These are phyloP conservation scores for Saitozyma sp. DNA, from an alignment of 768 basidiomycete genomes.

Conservation along the genomic window DNA sequence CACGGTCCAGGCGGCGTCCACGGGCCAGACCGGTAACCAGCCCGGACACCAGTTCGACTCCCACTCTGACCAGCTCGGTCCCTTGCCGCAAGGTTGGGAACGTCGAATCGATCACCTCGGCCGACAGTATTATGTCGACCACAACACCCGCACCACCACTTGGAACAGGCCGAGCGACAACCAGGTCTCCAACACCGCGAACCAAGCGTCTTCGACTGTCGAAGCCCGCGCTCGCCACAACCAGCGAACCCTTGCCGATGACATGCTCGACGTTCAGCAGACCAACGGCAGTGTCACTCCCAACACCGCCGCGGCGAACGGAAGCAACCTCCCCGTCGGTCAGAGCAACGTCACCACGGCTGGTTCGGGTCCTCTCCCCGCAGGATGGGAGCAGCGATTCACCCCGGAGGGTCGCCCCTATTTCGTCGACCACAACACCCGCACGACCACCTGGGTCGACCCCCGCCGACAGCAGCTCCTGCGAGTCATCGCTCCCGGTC, in stretches of 20 bases:
- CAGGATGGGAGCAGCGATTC: slow-evolving; percentile 98
- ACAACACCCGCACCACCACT: slow-evolving; percentile 94
- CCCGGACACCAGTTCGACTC: slow-evolving; percentile 69
- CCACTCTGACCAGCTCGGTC: slow-evolving; percentile 88
- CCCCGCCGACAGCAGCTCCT: slow-evolving; percentile 95
- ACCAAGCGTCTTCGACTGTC: slow-evolving; percentile 46
- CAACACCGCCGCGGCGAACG: slow-evolving; percentile 24
- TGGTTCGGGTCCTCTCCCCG: slow-evolving; percentile 82
- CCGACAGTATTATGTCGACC: slow-evolving; percentile 96
- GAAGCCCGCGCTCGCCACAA: slow-evolving; percentile 53
- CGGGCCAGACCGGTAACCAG: slow-evolving; percentile 57
- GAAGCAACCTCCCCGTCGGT: slow-evolving; percentile 24
- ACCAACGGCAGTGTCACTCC: slow-evolving; percentile 23
- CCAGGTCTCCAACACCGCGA: slow-evolving; percentile 69
- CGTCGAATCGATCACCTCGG: slow-evolving; percentile 94
- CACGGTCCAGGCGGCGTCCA: slow-evolving; percentile 45
- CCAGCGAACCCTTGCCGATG: slow-evolving; percentile 53
- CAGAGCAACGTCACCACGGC: slow-evolving; percentile 60
- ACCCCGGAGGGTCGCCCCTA: slow-evolving; percentile 98
- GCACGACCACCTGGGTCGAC: slow-evolving; percentile 99
- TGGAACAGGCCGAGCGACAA: slow-evolving; percentile 90
- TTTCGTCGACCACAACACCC: slow-evolving; percentile 98
- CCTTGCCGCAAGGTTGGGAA: slow-evolving; percentile 91
- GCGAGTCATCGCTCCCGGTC: slow-evolving; percentile 94
- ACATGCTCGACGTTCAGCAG: slow-evolving; percentile 48